Percentiles rank a stretch among this genome's conserved stretches.
Evolutionary conservation across 495 filamentous ascomycete genomes (phyloP).

Genomic region (Podospora pseudoanserina): DNA sequence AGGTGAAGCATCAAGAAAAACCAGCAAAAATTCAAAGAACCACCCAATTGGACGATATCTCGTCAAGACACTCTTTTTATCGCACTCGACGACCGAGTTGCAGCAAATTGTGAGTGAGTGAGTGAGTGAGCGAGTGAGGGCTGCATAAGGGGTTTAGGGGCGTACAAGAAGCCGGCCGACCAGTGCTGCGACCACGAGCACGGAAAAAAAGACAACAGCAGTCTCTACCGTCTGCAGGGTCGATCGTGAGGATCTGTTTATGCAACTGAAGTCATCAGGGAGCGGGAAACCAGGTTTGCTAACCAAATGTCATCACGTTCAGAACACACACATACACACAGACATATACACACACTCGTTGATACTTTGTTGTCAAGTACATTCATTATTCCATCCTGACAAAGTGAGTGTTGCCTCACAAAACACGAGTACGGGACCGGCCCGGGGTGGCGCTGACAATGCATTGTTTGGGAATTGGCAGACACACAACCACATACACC

Average conservation of each 20-base stretch:
- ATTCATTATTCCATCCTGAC: conserved; percentile 57
- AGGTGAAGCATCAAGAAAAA: conserved; percentile 23
- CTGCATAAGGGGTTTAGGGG: conserved; percentile 7
- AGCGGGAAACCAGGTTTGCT: conserved; percentile 14
- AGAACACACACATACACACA: conserved; percentile 44
- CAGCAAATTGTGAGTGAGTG: conserved; percentile 26
- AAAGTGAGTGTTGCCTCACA: conserved; percentile 37
- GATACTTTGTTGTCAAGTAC: conserved; percentile 58
- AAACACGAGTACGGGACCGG: background rate
- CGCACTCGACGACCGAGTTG: conserved; percentile 10
- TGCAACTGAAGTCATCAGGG: conserved; percentile 17
- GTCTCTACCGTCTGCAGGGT: conserved; percentile 15
- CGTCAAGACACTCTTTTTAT: conserved; percentile 50
- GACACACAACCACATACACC: conserved; percentile 27
- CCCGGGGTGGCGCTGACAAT: conserved; percentile 22
- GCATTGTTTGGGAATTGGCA: conserved; percentile 10
- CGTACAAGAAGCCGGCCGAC: conserved; percentile 5
- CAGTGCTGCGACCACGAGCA: conserved; percentile 7
- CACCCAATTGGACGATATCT: conserved; percentile 30
- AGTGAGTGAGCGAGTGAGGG: background rate
- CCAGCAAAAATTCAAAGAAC: conserved; percentile 7
- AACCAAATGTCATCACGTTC: conserved; percentile 34
- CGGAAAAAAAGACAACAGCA: background rate
- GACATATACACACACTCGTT: conserved; percentile 53
- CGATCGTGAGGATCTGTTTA: conserved; percentile 38